phyloP scores from a whole-genome alignment of 1,284 basidiomycete genomes.

The Apiotrichum porosum region DNA sequence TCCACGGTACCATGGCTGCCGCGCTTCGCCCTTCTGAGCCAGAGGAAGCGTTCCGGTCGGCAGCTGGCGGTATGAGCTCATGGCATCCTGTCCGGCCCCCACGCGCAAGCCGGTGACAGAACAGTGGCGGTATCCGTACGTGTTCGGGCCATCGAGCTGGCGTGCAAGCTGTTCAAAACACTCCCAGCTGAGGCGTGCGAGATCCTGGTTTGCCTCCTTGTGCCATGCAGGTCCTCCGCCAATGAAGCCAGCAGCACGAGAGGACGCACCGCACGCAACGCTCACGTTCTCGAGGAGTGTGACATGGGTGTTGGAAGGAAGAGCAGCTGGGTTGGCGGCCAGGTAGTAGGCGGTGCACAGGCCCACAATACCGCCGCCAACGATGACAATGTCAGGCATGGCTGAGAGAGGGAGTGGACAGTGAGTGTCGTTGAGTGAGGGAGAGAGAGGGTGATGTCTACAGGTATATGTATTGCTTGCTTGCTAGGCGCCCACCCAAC shows the following conservation, averaged over 20 bases:
- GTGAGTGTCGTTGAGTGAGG: too few relatives aligned
- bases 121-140: constrained; percentile 60
- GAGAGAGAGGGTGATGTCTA: too few relatives aligned
- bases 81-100: constrained; percentile 7
- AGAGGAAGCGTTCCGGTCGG: background rate
- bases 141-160: constrained; percentile 60
- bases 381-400: constrained; percentile 24
- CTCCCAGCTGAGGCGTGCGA: constrained; percentile 67
- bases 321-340: too few relatives aligned
- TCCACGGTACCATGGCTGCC: constrained; percentile 9
- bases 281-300: constrained; percentile 58
- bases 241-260: constrained; percentile 82
- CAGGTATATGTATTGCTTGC: too few relatives aligned
- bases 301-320: constrained; percentile 47
- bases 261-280: constrained; percentile 56
- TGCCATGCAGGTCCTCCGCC: constrained; percentile 61
- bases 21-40: background rate
- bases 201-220: constrained; percentile 43
- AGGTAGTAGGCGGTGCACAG: constrained; percentile 61
- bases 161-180: constrained; percentile 72
- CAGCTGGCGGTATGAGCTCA: constrained; percentile 14
- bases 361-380: constrained; percentile 69
- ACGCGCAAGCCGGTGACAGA: constrained; percentile 9
- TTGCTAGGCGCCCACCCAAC: too few relatives aligned
- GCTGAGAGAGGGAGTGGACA: background rate